A percentile compares a stretch with the other conserved stretches of the same genome.
These are phyloP conservation scores for Scolecobasidium constrictum DNA, from an alignment of 2,329 filamentous ascomycete genomes.

Conservation along the genomic window DNA sequence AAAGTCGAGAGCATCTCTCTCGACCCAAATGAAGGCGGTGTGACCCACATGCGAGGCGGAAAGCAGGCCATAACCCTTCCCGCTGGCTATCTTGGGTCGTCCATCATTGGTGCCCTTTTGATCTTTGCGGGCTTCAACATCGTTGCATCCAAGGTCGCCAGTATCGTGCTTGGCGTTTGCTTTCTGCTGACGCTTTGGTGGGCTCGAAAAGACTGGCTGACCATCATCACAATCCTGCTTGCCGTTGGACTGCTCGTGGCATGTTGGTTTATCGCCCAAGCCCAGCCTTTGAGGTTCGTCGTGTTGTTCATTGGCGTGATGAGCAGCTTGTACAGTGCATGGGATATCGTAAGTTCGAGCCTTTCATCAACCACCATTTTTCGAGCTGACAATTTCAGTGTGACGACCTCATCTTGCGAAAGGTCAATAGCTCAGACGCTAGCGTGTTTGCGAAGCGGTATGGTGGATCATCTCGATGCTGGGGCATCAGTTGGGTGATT, in stretches of 20 bases:
- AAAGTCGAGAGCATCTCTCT: slow-evolving; percentile 63
- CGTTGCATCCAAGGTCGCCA: slow-evolving; percentile 69
- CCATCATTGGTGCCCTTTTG: slow-evolving; percentile 63
- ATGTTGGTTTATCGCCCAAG: slow-evolving; percentile 72
- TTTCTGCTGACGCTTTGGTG: slow-evolving; percentile 76
- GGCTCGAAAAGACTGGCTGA: slow-evolving; percentile 69
- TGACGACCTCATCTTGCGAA: slow-evolving; percentile 69
- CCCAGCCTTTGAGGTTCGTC: slow-evolving; percentile 61
- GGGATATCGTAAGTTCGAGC: slow-evolving; percentile 52
- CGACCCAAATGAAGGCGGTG: slow-evolving; percentile 66
- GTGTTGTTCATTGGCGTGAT: slow-evolving; percentile 72
- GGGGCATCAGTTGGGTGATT: slow-evolving; percentile 69
- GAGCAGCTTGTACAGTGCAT: slow-evolving; percentile 69
- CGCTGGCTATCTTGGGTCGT: slow-evolving; percentile 68
- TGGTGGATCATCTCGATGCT: slow-evolving; percentile 69
- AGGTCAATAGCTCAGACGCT: slow-evolving; percentile 70
- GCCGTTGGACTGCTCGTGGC: slow-evolving; percentile 61
- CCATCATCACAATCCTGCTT: slow-evolving; percentile 56
- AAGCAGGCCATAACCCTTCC: slow-evolving; percentile 60
- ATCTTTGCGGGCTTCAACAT: slow-evolving; percentile 77
- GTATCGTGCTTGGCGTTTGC: slow-evolving; percentile 59
- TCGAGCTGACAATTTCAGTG: slow-evolving; percentile 33
- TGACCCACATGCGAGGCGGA: slow-evolving; percentile 67
- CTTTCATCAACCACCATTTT: slow-evolving; percentile 3
- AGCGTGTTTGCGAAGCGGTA: slow-evolving; percentile 70